These are phyloP conservation scores for Penicillium riverlandense DNA, from an alignment of 495 filamentous ascomycete species.

Conservation along the genomic window DNA sequence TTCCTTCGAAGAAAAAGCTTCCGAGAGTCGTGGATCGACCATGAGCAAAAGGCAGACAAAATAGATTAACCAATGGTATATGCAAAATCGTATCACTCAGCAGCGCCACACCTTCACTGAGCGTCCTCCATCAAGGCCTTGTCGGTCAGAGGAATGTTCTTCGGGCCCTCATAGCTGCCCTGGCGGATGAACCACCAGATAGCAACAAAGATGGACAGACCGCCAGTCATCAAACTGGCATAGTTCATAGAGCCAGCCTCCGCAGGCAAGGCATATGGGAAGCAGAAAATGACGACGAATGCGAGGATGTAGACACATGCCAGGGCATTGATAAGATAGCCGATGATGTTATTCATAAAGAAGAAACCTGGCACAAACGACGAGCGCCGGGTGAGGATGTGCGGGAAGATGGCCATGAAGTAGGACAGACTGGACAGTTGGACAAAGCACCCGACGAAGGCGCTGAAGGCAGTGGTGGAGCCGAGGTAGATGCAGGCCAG, in stretches of 20 bases:
- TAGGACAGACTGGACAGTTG: conserved; percentile 69
- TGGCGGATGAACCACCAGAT: conserved; percentile 35
- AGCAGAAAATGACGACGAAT: conserved; percentile 74
- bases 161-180: conserved; percentile 28
- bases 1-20: neutral
- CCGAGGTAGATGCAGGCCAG: conserved; percentile 73
- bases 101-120: conserved; percentile 5
- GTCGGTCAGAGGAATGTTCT: conserved; percentile 31
- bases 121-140: conserved; percentile 22
- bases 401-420: conserved; percentile 66
- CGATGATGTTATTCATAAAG: conserved; percentile 53
- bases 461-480: conserved; percentile 64
- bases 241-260: conserved; percentile 62
- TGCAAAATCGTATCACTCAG: neutral
- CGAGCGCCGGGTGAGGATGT: conserved; percentile 57
- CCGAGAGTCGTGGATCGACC: conserved; percentile 6
- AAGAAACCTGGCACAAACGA: conserved; percentile 63
- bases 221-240: conserved; percentile 57
- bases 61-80: conserved; percentile 7
- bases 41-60: conserved; percentile 3
- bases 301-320: conserved; percentile 57
- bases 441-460: conserved; percentile 64
- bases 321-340: conserved; percentile 51
- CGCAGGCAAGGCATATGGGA: conserved; percentile 56
- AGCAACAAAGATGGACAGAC: conserved; percentile 41